Base-by-base conservation (phyloP, 2,329 filamentous ascomycete genomes). In the Cladosporium sp. region DNA sequence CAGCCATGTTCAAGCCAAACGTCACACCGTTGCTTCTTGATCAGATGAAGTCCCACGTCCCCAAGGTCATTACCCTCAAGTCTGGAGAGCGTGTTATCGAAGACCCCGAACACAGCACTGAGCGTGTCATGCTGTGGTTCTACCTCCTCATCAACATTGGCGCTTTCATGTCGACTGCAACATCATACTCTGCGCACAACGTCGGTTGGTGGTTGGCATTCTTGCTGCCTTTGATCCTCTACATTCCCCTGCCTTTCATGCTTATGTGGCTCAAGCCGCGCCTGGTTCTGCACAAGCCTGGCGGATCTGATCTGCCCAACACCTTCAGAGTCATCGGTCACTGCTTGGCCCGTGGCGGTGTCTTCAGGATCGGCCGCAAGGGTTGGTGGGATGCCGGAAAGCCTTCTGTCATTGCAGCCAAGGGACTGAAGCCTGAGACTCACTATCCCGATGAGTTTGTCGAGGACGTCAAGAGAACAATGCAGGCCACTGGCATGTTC, bases 1-100 rank as follows among this genome's bases (percentile, higher is more conserved):
- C 87, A 1, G 88, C 88, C 60, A 86, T 88, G 65, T 90, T 91
- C 82, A 92, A 92, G 77, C 83, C 87, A 62, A 92, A 91, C 68
- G 86, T 92, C 44, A 74, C 73, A 6, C 77, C 77, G 1, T 65
- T 76, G 17, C 72, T 79, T 20, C 73, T 76, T 9, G 77, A 80
- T 60, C 77, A 79, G 63, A 74, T 72, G 28, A 73, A 69, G 32
- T 68, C 73, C 0, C 73, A 73, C 56, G 67, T 77, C 34, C 47
- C 47, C 12, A 66, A 64, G 13, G 58, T 71, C 12, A 50, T 50
- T 19, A 50, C 47, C 34, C 60, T 66, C 20, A 60, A 74, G 63
- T 72, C 60, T 69, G 75, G 76, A 32, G 76, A 78, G 65, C 68
- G 70, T 24, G 70, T 78, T 50, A 73, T 79, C 55, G 73, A 78